phyloP scores from a whole-genome alignment of 345 rosid species.

The Excoecaria cochinchinensis region DNA sequence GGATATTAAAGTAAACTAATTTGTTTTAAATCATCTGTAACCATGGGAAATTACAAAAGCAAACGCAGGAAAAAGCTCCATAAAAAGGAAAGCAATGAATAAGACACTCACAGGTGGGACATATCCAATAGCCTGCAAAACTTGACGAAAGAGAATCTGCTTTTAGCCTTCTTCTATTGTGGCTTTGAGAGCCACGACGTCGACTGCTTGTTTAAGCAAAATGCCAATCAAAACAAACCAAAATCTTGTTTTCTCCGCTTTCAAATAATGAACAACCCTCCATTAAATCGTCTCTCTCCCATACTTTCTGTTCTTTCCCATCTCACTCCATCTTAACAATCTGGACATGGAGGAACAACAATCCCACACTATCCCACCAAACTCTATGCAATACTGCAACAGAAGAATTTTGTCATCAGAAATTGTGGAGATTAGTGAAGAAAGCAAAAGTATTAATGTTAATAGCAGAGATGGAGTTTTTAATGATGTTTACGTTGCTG shows the following conservation, averaged over 20 bases:
- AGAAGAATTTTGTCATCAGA: conserved; percentile 47
- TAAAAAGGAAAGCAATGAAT: no score
- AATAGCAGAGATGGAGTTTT: conserved; percentile 22
- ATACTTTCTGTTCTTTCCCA: background rate
- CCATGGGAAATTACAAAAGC: no score
- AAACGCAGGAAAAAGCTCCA: no score
- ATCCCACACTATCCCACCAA: background rate
- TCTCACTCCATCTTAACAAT: no score
- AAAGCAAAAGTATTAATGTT: conserved; percentile 29
- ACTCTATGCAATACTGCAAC: conserved; percentile 21
- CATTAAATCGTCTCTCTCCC: background rate
- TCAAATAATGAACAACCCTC: background rate
- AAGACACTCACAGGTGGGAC: conserved; percentile 13
- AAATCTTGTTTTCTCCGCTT: conserved; percentile 41
- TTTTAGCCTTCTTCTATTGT: conserved; percentile 21
- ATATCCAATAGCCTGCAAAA: conserved; percentile 31
- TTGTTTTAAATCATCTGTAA: no score
- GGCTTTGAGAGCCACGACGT: conserved; percentile 53
- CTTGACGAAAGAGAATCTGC: conserved; percentile 39
- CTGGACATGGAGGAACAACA: conserved; percentile 28
- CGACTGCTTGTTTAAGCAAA: conserved; percentile 28
- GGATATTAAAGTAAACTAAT: no score
- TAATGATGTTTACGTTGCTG: conserved; percentile 59
- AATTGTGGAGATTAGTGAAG: conserved; percentile 65
- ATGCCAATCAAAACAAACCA: conserved; percentile 22